phyloP scores from a whole-genome alignment of 1,284 basidiomycete species.

The Calocybe gambosa region DNA sequence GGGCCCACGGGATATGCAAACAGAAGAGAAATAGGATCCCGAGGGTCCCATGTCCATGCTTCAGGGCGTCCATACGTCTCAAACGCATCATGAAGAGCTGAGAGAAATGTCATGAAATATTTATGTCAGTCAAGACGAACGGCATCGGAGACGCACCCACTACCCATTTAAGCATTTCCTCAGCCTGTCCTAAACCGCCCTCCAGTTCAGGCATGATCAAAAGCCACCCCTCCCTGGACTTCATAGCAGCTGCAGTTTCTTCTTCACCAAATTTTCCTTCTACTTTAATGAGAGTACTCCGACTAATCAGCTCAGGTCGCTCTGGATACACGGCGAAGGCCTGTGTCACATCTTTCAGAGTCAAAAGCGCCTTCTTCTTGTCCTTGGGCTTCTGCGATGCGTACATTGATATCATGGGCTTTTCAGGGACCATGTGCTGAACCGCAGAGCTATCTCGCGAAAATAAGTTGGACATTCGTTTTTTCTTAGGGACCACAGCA shows the following conservation, averaged over 20 bases:
- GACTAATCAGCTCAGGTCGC: slow-evolving; percentile 83
- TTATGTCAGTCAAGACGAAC: not conserved
- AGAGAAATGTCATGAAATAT: slow-evolving; percentile 10
- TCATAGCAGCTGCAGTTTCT: slow-evolving; percentile 58
- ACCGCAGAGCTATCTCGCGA: slow-evolving; percentile 31
- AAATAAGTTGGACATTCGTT: slow-evolving; percentile 67
- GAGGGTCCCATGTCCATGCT: slow-evolving; percentile 82
- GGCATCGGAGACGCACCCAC: slow-evolving; percentile 50
- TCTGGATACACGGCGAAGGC: slow-evolving; percentile 92
- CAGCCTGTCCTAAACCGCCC: slow-evolving; percentile 31
- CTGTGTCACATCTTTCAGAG: slow-evolving; percentile 53
- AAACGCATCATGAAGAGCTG: slow-evolving; percentile 84
- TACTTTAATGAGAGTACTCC: slow-evolving; percentile 84
- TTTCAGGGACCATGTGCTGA: slow-evolving; percentile 26
- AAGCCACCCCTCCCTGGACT: slow-evolving; percentile 71
- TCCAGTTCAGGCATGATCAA: slow-evolving; percentile 82
- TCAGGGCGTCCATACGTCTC: slow-evolving; percentile 81
- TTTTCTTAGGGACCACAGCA: slow-evolving; percentile 35
- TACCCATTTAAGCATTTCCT: slow-evolving; percentile 93
- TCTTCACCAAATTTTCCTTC: slow-evolving; percentile 80
- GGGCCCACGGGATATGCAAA: slow-evolving; percentile 79
- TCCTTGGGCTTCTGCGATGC: slow-evolving; percentile 61
- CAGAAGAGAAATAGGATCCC: slow-evolving; percentile 71
- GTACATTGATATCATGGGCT: slow-evolving; percentile 55
- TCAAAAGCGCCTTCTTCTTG: slow-evolving; percentile 58